Base-by-base conservation (phyloP, 257 asterid species). In the Lycium barbarum region DNA sequence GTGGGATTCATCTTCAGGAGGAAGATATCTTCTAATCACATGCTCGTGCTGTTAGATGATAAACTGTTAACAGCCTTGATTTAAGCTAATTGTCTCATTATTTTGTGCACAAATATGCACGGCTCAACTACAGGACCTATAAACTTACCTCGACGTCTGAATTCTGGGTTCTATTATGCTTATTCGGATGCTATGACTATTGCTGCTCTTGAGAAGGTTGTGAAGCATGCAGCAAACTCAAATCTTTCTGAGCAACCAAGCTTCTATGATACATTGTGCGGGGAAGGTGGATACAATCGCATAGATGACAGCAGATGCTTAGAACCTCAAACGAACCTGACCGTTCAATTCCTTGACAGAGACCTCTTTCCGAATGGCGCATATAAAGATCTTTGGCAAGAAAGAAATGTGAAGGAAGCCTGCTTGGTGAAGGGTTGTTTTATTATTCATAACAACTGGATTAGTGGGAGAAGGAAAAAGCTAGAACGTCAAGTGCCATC, bases 241-340 rank as follows among this genome's bases (percentile, higher is more conserved):
- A 93, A 92, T 88, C 92, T 93, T 5, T 96, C 99, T 1, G 98
- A 96, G 87, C 99, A 94, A 85, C 98, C 98, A 35, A 97, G 98
- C 87, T 97, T 95, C 89, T 95, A 95, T 18, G 98, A 96, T 81
- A 91, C 88, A 5, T 86, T 96, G 82, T 96, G 99, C 74, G 99
- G 99, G 8, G 97, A 90, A 85, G 92, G 91, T 55, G 99, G 98
- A 53, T 90, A 92, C 71, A 84, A 89, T 83, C 93, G 95, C 84
- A 45, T 91, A 81, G 95, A 94, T 65, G 90, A 95, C 65, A 22
- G 93, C 85, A 92, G 84, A 85, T 94, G 99, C 90, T 66, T 90
- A 87, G 98, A 95, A 58, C 98, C 94, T 0, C 92, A 92, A 87
- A 94, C 97, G 10, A 90, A 89, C 17, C 70, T 97, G 83, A 76